phyloP scores from a whole-genome alignment of 2,329 filamentous ascomycete species.

The Botrytis medusae region DNA sequence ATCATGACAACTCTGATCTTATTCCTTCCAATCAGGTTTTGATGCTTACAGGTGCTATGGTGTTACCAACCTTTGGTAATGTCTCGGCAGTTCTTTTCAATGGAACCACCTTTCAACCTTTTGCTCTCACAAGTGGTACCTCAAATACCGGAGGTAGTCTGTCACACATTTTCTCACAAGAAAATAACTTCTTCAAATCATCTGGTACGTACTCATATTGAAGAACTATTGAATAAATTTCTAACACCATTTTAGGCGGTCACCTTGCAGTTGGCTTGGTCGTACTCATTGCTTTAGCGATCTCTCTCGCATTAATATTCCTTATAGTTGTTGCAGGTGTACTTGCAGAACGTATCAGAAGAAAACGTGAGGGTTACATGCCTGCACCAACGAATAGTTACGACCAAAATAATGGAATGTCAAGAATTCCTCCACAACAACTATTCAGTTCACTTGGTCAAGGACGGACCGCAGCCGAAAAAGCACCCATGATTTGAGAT shows the following conservation, averaged over 20 bases:
- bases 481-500: slow-evolving; percentile 37
- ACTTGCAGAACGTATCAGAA: slow-evolving; percentile 70
- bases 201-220: slow-evolving; percentile 51
- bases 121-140: slow-evolving; percentile 71
- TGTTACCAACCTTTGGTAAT: slow-evolving; percentile 72
- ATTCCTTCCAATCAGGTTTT: slow-evolving; percentile 69
- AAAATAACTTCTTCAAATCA: slow-evolving; percentile 70
- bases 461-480: slow-evolving; percentile 35
- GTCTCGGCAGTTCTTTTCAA: slow-evolving; percentile 88
- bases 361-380: slow-evolving; percentile 75
- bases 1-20: slow-evolving; percentile 64
- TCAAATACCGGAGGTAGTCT: slow-evolving; percentile 70
- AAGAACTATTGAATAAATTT: slow-evolving; percentile 25
- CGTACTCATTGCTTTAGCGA: slow-evolving; percentile 77
- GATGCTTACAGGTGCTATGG: slow-evolving; percentile 80
- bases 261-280: slow-evolving; percentile 73
- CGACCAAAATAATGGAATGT: slow-evolving; percentile 58
- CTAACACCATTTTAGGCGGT: slow-evolving; percentile 43
- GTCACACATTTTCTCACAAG: slow-evolving; percentile 79
- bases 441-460: slow-evolving; percentile 41
- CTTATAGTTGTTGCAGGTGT: slow-evolving; percentile 75
- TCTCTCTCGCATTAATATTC: slow-evolving; percentile 75
- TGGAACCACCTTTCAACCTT: slow-evolving; percentile 74
- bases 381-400: slow-evolving; percentile 70
- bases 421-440: slow-evolving; percentile 60